These are phyloP conservation scores for Puccinellia tenuiflora DNA, from an alignment of 176 grass and related monocot species.

Conservation along the genomic window DNA sequence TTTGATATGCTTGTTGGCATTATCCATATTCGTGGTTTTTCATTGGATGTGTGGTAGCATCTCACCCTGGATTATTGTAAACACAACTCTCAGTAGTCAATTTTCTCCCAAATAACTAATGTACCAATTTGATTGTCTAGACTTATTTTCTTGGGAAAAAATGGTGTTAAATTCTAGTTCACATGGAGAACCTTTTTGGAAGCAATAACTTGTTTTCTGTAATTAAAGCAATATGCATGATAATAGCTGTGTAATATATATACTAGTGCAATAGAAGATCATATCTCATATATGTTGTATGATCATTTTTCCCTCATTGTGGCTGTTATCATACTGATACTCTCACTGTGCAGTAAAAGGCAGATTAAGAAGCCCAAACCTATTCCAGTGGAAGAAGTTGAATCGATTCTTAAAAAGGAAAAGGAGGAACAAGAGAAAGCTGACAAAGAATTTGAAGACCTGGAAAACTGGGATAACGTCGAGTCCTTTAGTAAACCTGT, in stretches of 20 bases:
- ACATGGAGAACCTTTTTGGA: not conserved
- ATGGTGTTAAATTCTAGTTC: not conserved
- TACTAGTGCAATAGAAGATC: not conserved
- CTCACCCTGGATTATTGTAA: not conserved
- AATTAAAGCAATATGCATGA: not conserved
- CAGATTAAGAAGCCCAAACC: constrained; percentile 90
- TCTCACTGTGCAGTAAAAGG: constrained; percentile 47
- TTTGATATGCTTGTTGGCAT: not conserved
- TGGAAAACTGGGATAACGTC: constrained; percentile 27
- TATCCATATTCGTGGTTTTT: not conserved
- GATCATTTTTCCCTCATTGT: not conserved
- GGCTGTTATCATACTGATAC: not conserved
- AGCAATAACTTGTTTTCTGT: not conserved
- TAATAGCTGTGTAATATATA: not conserved
- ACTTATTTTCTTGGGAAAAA: not conserved
- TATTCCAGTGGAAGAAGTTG: constrained; percentile 61
- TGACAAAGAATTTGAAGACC: constrained; percentile 61
- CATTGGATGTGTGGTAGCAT: not conserved
- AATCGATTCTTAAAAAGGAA: constrained; percentile 63
- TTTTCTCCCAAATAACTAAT: not conserved
- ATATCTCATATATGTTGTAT: not conserved
- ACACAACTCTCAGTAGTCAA: not conserved
- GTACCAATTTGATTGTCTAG: not conserved
- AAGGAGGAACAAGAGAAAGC: constrained; percentile 69
- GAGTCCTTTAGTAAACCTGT: constrained; percentile 26